phyloP scores from a whole-genome alignment of 2,329 filamentous ascomycete species.

The Parasarocladium wereldwijsianum region DNA sequence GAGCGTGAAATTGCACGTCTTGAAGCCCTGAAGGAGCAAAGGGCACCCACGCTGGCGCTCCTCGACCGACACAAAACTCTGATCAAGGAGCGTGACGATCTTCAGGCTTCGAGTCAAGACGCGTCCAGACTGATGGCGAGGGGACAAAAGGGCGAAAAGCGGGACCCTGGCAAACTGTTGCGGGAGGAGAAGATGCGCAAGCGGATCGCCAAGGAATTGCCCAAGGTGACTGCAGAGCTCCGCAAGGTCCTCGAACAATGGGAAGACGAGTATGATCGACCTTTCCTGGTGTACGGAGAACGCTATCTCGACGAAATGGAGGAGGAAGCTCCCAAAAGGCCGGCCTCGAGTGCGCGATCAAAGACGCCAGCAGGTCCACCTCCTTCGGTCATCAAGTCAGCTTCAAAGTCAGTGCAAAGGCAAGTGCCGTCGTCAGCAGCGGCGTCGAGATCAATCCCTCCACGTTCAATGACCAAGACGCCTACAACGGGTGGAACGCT shows the following conservation, averaged over 20 bases:
- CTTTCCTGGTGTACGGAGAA: constrained; percentile 86
- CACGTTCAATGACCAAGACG: constrained; percentile 35
- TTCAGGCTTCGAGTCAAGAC: constrained; percentile 85
- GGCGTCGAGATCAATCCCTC: constrained; percentile 18
- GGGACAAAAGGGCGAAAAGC: constrained; percentile 82
- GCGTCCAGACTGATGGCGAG: constrained; percentile 85
- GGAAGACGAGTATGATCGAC: constrained; percentile 87
- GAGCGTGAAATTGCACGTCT: constrained; percentile 79
- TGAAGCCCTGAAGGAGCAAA: constrained; percentile 71
- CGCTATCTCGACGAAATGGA: constrained; percentile 81
- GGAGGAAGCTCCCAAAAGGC: constrained; percentile 40
- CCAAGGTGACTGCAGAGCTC: constrained; percentile 78
- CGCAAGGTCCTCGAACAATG: constrained; percentile 68
- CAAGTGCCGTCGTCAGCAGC: constrained; percentile 12
- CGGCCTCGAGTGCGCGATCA: constrained; percentile 36
- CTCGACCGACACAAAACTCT: constrained; percentile 74
- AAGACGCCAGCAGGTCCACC: constrained; percentile 61
- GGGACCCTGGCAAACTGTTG: constrained; percentile 85
- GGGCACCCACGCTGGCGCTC: constrained; percentile 66
- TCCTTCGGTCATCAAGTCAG: constrained; percentile 25
- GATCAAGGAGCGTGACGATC: constrained; percentile 72
- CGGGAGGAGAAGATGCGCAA: constrained; percentile 98
- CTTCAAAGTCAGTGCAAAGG: constrained; percentile 12
- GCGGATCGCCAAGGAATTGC: constrained; percentile 87
- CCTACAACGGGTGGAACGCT: constrained; percentile 26